Conservation (phyloP, 2,329 filamentous ascomycete genomes). For the Karstenula rhodostoma region DNA sequence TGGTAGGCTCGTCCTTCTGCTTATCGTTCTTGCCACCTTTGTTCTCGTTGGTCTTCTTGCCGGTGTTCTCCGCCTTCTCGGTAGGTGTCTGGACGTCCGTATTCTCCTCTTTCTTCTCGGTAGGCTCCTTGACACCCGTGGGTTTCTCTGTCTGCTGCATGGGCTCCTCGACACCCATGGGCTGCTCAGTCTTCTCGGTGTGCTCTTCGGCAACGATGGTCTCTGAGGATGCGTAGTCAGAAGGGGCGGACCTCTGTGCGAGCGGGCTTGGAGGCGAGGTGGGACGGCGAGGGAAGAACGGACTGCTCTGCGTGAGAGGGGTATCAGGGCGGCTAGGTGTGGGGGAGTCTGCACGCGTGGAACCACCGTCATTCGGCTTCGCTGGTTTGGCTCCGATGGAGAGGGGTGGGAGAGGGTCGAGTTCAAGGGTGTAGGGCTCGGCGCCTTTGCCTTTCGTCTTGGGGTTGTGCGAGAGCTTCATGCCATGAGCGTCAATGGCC, state of each 20-base stretch:
- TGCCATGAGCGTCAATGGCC: slow-evolving; percentile 19
- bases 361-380: slow-evolving; percentile 20
- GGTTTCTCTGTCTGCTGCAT: background rate
- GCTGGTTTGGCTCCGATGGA: slow-evolving; percentile 13
- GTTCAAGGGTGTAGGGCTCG: slow-evolving; percentile 20
- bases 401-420: slow-evolving; percentile 29
- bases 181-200: background rate
- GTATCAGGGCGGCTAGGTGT: slow-evolving; percentile 13
- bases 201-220: background rate
- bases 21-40: no score
- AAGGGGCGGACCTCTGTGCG: background rate
- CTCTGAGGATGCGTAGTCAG: background rate
- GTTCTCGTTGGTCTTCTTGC: no score
- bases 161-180: no score
- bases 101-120: background rate
- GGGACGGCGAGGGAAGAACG: background rate
- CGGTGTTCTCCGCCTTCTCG: background rate
- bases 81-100: no score
- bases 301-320: background rate
- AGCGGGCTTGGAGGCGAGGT: slow-evolving; percentile 1
- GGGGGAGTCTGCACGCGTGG: slow-evolving; percentile 14
- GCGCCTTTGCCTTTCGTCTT: slow-evolving; percentile 13
- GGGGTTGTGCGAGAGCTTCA: slow-evolving; percentile 22
- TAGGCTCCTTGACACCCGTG: background rate
- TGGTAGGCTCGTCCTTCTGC: no score